These are phyloP conservation scores for Scutellaria minor DNA, from an alignment of 257 asterid species.

Conservation along the genomic window DNA sequence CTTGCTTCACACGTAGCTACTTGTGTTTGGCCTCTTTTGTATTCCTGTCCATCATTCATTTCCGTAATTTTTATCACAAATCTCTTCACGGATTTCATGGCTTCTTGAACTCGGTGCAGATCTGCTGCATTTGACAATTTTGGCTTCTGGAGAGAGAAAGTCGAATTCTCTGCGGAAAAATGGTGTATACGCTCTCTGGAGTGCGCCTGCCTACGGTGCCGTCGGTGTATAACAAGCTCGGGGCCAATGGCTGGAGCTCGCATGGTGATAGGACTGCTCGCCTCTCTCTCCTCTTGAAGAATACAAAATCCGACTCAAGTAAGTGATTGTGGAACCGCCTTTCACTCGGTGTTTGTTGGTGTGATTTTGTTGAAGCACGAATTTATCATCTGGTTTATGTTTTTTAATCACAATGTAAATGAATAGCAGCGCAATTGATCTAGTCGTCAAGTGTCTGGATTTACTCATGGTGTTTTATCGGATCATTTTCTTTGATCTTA, in stretches of 20 bases:
- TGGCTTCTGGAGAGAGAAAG: not conserved
- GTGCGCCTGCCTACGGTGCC: conserved; percentile 65
- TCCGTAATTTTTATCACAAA: not conserved
- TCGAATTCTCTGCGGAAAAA: conserved; percentile 18
- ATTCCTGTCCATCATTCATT: not conserved
- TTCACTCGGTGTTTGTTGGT: not conserved
- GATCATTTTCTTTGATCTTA: conserved; percentile 14
- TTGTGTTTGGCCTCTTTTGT: conserved; percentile 36
- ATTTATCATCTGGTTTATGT: no score
- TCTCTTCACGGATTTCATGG: conserved; percentile 58
- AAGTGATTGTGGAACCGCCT: conserved; percentile 24
- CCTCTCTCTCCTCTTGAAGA: conserved; percentile 43
- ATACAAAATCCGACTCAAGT: conserved; percentile 49
- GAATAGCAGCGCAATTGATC: not conserved
- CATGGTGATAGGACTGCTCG: conserved; percentile 37
- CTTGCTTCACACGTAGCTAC: conserved; percentile 48
- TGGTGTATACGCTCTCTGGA: conserved; percentile 76
- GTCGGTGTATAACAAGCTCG: conserved; percentile 46
- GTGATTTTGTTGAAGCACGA: not conserved
- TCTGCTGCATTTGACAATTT: conserved; percentile 11
- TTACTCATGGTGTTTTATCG: conserved; percentile 1
- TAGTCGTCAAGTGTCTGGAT: not conserved
- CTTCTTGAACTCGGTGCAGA: conserved; percentile 48
- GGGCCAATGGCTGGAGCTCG: conserved; percentile 41
- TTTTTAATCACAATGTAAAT: not conserved